A percentile compares a stretch with the other conserved stretches of the same genome.
phyloP scores from a whole-genome alignment of 371 early-diverging fungal species.

The Encephalitozoon hellem region DNA sequence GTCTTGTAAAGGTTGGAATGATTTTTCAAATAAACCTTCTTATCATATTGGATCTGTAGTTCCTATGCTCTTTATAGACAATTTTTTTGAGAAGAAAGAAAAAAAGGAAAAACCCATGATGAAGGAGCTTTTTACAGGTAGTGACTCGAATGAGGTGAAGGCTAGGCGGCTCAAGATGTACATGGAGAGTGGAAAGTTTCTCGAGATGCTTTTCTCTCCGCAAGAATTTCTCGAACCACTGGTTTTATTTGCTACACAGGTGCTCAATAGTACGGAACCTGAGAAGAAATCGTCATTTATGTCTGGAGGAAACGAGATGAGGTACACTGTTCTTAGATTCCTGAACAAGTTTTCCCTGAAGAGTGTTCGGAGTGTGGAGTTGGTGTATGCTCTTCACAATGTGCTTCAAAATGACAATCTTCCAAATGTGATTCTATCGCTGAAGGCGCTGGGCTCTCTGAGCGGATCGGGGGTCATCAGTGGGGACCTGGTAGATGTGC shows the following conservation, averaged over 20 bases:
- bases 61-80: background rate
- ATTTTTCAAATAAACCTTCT: background rate
- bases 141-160: constrained; percentile 9
- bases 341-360: constrained; percentile 11
- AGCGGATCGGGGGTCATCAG: background rate
- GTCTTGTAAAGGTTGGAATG: background rate
- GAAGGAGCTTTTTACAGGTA: constrained; percentile 20
- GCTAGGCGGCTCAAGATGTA: background rate
- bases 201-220: background rate
- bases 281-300: background rate
- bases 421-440: constrained; percentile 13
- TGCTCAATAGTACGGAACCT: background rate
- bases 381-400: background rate
- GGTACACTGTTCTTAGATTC: background rate
- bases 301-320: background rate
- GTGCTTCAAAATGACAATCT: constrained; percentile 20
- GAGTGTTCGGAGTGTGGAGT: background rate
- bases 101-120: constrained; percentile 22
- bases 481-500: constrained; percentile 13
- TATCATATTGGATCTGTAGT: background rate
- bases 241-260: background rate
- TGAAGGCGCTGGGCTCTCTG: constrained; percentile 12
- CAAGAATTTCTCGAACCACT: constrained; percentile 6
- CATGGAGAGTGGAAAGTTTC: background rate
- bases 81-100: constrained; percentile 10